Evolutionary conservation across 768 basidiomycete genomes (phyloP).

Genomic region (Suillus weaverae): DNA sequence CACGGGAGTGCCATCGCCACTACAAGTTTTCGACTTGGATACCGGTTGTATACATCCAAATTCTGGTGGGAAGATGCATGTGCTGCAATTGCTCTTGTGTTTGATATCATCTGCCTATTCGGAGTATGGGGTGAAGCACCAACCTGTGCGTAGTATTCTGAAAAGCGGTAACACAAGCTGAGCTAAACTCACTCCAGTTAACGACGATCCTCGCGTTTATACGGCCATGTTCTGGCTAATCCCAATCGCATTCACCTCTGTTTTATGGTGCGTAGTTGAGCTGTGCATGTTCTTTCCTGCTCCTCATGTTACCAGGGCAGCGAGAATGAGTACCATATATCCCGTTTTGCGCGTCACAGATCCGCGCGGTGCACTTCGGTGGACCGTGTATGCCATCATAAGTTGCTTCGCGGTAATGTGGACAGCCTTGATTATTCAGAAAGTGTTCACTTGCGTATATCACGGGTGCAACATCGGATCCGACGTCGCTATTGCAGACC

Average conservation of each 20-base stretch:
- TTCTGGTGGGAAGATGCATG: conserved; percentile 31
- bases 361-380: conserved; percentile 13
- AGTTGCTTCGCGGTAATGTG: conserved; percentile 17
- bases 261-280: conserved; percentile 22
- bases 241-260: conserved; percentile 18
- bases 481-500: conserved; percentile 20
- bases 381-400: conserved; percentile 18
- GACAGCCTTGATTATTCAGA: conserved; percentile 19
- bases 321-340: conserved; percentile 29
- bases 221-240: conserved; percentile 16
- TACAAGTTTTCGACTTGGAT: conserved; percentile 20
- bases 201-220: neutral
- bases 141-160: conserved; percentile 14
- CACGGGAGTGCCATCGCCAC: conserved; percentile 21
- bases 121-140: conserved; percentile 18
- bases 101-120: conserved; percentile 20
- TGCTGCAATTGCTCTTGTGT: conserved; percentile 25
- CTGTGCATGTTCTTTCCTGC: too few species aligned
- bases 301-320: conserved; percentile 17
- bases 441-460: conserved; percentile 16
- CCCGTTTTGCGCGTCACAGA: conserved; percentile 24
- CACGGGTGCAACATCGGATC: conserved; percentile 3
- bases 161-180: neutral
- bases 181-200: neutral
- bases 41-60: conserved; percentile 20